Evolutionary conservation across 352 stramenopile genomes (phyloP).

Genomic region (Sclerospora graminicola): DNA sequence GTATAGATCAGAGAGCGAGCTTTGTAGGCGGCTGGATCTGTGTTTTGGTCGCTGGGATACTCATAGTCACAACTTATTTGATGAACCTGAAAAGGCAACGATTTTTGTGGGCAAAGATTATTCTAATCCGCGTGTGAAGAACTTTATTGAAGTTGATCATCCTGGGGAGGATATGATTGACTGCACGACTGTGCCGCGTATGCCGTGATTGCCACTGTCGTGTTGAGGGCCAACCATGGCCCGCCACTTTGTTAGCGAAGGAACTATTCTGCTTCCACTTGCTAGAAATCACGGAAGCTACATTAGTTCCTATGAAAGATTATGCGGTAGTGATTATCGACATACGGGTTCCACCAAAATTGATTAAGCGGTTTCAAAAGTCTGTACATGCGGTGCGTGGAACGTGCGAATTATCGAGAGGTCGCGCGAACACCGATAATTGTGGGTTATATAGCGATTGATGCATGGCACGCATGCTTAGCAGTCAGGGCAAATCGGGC

Average conservation of each 20-base stretch:
- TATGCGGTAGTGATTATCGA: no score
- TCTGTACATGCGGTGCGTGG: constrained; percentile 52
- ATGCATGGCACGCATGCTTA: constrained; percentile 25
- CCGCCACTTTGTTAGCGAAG: no score
- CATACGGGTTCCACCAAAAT: constrained; percentile 24
- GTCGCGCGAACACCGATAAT: constrained; percentile 16
- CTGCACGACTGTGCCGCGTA: no score
- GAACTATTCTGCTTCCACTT: constrained; percentile 71
- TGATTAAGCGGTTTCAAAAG: constrained; percentile 50
- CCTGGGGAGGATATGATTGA: constrained; percentile 75
- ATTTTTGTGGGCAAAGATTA: no score
- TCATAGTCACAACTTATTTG: constrained; percentile 50
- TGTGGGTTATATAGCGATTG: constrained; percentile 34
- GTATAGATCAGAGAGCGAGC: constrained; percentile 79
- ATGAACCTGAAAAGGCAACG: constrained; percentile 32
- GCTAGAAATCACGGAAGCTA: constrained; percentile 61
- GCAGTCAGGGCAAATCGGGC: constrained; percentile 16
- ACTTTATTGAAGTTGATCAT: no score
- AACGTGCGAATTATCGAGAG: no score
- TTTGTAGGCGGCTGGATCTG: constrained; percentile 89
- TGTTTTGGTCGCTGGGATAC: constrained; percentile 87
- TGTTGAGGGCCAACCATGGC: constrained; percentile 67
- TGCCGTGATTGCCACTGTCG: constrained; percentile 68
- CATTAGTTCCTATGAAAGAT: constrained; percentile 74
- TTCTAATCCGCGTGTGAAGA: no score